A percentile compares a stretch with the other conserved stretches of the same genome.
phyloP scores from a whole-genome alignment of 495 filamentous ascomycete species.

The Podospora pseudocomata region DNA sequence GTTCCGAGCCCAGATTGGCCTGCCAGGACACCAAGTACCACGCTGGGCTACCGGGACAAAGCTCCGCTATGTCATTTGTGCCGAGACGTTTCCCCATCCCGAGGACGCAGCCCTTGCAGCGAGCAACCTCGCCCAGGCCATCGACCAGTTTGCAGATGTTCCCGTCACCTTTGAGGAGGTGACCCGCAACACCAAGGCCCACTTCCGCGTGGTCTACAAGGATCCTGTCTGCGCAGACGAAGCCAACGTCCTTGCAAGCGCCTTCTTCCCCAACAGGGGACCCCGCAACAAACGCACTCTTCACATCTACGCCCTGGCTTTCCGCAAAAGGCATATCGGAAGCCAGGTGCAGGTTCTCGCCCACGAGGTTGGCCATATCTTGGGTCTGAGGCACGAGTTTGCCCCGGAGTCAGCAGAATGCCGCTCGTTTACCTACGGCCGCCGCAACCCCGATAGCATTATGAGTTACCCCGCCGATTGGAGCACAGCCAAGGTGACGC shows the following conservation, averaged over 20 bases:
- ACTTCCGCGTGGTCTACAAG: conserved; percentile 8
- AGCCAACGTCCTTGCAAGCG: neutral
- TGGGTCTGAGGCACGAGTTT: neutral
- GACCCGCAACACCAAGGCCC: neutral
- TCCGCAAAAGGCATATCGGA: neutral
- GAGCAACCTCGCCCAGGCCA: neutral
- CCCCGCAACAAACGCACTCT: neutral
- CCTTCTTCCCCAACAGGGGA: conserved; percentile 7
- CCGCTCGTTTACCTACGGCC: neutral
- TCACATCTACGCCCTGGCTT: conserved; percentile 1
- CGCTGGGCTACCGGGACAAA: neutral
- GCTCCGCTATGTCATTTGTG: neutral
- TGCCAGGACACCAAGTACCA: neutral
- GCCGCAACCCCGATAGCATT: neutral
- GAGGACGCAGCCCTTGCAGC: neutral
- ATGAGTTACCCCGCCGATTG: neutral
- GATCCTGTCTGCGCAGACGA: neutral
- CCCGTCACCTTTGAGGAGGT: neutral
- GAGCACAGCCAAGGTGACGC: neutral
- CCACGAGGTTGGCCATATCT: conserved; percentile 4
- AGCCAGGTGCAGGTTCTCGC: neutral
- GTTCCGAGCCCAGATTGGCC: conserved; percentile 7
- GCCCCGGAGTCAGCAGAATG: neutral
- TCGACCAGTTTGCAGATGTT: neutral
- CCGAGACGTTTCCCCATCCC: neutral